These are phyloP conservation scores for Plasmopara muralis DNA, from an alignment of 352 stramenopile genomes.

Conservation along the genomic window DNA sequence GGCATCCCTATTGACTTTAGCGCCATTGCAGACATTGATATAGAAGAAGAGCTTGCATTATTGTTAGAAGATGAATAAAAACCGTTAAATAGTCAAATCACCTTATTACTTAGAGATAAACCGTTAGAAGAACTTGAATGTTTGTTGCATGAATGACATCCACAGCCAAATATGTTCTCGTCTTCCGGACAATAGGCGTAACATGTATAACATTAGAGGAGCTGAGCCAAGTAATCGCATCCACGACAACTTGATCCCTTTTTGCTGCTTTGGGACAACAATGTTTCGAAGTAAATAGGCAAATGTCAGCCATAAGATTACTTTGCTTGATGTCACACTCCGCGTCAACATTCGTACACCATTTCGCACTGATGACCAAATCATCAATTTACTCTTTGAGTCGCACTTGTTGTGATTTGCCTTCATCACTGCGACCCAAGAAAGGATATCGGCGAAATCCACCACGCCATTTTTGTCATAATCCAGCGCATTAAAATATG, in stretches of 20 bases:
- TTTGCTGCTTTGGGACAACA: slow-evolving; percentile 26
- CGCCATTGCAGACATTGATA: slow-evolving; percentile 42
- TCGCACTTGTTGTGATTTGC: slow-evolving; percentile 34
- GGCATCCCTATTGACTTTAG: slow-evolving; percentile 47
- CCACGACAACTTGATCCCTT: slow-evolving; percentile 30
- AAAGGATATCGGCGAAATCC: slow-evolving; percentile 72
- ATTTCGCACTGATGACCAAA: slow-evolving; percentile 15
- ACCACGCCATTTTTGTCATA: slow-evolving; percentile 67
- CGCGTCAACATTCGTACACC: slow-evolving; percentile 10
- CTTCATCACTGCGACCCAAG: slow-evolving; percentile 72
- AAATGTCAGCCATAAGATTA: slow-evolving; percentile 29
- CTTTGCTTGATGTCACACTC: slow-evolving; percentile 13
- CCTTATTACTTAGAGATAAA: too few relatives aligned
- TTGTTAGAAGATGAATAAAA: slow-evolving; percentile 29
- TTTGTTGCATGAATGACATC: slow-evolving; percentile 5
- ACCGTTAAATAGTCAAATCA: neutral
- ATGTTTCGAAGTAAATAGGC: slow-evolving; percentile 31
- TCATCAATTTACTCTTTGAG: slow-evolving; percentile 9
- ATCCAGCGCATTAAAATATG: slow-evolving; percentile 66
- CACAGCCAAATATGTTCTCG: slow-evolving; percentile 5
- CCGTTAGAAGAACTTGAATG: neutral
- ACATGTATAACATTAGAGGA: slow-evolving; percentile 26
- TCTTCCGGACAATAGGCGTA: slow-evolving; percentile 12
- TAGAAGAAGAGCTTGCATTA: slow-evolving; percentile 48
- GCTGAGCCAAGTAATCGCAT: slow-evolving; percentile 18